Conservation (phyloP, 2,329 filamentous ascomycete species). For the Chalara sp. region DNA sequence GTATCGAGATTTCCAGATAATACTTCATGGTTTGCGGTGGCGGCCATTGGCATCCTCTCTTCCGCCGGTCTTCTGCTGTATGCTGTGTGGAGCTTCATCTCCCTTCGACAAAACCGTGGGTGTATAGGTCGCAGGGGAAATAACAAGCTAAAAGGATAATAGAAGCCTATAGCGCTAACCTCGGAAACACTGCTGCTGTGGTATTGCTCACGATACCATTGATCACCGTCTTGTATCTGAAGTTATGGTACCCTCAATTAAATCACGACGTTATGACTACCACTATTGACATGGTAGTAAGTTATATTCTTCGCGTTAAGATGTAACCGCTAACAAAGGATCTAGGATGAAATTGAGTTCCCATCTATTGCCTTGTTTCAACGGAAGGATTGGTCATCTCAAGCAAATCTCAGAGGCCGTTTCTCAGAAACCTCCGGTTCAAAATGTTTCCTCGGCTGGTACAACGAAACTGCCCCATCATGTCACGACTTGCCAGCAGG, state of each 20-base stretch:
- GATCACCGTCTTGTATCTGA: slow-evolving; percentile 1
- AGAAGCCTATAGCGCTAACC: neutral
- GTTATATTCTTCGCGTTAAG: neutral
- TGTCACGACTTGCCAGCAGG: neutral
- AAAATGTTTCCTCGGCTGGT: slow-evolving; percentile 7
- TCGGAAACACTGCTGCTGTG: neutral
- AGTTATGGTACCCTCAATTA: slow-evolving; percentile 3
- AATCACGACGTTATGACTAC: neutral
- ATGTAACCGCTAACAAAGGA: neutral
- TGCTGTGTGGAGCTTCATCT: too few species aligned
- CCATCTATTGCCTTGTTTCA: slow-evolving; percentile 5
- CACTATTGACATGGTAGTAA: slow-evolving; percentile 2
- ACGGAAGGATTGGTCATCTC: slow-evolving; percentile 4
- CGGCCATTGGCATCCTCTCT: too few species aligned
- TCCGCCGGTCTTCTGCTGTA: too few species aligned
- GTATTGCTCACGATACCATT: neutral
- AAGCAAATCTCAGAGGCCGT: neutral
- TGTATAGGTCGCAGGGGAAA: too few species aligned
- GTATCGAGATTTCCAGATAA: too few species aligned
- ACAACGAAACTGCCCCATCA: neutral
- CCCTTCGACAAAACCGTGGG: too few species aligned
- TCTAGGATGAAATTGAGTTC: slow-evolving; percentile 1
- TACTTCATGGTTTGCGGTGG: too few species aligned
- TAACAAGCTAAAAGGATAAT: too few species aligned
- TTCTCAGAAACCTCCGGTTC: neutral